Conservation (phyloP, 2,329 filamentous ascomycete species). For the Monosporascus ibericus region DNA sequence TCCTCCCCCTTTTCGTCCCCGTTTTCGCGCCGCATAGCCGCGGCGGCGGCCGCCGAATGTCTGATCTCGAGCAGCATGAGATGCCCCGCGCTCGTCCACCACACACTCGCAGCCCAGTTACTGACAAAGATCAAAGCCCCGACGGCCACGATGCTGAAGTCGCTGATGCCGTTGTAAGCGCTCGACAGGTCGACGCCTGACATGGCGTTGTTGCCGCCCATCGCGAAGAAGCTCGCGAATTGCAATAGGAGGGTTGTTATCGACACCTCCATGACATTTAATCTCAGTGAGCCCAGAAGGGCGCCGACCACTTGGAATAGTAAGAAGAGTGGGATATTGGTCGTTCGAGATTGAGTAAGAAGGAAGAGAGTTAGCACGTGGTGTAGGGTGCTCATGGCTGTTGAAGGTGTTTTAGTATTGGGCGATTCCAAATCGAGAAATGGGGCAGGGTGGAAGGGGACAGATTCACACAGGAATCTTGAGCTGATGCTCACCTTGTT, state of each 20-base stretch:
- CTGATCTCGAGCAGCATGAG: slow-evolving; percentile 46
- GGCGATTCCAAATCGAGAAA: no score
- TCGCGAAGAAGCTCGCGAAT: slow-evolving; percentile 79
- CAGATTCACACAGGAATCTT: no score
- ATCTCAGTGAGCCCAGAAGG: slow-evolving; percentile 39
- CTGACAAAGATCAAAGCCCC: slow-evolving; percentile 77
- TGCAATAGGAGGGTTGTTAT: slow-evolving; percentile 71
- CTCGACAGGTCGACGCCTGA: slow-evolving; percentile 92
- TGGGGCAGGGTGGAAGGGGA: no score
- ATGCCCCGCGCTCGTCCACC: slow-evolving; percentile 69
- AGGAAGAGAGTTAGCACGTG: slow-evolving; percentile 71
- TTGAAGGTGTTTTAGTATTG: background rate
- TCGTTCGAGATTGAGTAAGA: slow-evolving; percentile 77
- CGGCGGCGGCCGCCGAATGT: background rate
- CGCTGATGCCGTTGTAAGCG: slow-evolving; percentile 85
- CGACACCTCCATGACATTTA: slow-evolving; percentile 54
- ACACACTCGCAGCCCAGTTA: slow-evolving; percentile 89
- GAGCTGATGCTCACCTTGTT: slow-evolving; percentile 19
- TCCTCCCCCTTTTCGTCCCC: slow-evolving; percentile 7
- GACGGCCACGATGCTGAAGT: slow-evolving; percentile 75
- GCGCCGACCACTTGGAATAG: slow-evolving; percentile 59
- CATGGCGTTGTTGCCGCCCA: slow-evolving; percentile 89
- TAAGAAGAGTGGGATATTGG: slow-evolving; percentile 81
- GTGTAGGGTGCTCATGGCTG: slow-evolving; percentile 48
- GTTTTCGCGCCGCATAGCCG: background rate